Percentiles rank a stretch among this genome's conserved stretches.
Evolutionary conservation across 495 filamentous ascomycete genomes (phyloP).

Genomic region (Aeminium ludgeri): DNA sequence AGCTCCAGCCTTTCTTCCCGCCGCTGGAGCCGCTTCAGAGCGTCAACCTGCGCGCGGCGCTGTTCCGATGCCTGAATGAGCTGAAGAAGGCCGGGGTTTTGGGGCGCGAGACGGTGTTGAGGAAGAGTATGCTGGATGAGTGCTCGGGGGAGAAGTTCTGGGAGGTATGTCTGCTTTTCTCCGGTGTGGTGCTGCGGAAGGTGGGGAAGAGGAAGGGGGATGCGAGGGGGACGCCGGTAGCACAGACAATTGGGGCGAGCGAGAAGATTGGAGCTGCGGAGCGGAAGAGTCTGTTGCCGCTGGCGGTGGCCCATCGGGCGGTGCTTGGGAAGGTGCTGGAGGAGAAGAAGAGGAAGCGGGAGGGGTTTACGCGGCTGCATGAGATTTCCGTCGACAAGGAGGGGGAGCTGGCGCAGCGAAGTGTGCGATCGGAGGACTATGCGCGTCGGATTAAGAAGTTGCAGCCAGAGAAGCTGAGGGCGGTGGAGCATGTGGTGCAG

Average conservation of each 20-base stretch:
- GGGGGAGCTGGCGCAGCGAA: slow-evolving; percentile 27
- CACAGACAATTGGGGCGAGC: slow-evolving; percentile 45
- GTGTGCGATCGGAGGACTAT: slow-evolving; percentile 5
- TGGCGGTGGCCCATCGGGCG: slow-evolving; percentile 56
- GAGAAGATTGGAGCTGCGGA: slow-evolving; percentile 41
- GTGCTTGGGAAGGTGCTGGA: slow-evolving; percentile 37
- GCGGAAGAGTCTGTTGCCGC: slow-evolving; percentile 41
- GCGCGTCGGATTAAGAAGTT: slow-evolving; percentile 23
- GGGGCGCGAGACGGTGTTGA: slow-evolving; percentile 55
- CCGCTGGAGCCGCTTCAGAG: slow-evolving; percentile 75
- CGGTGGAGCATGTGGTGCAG: slow-evolving; percentile 36
- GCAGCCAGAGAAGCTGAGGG: slow-evolving; percentile 25
- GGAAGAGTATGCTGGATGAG: slow-evolving; percentile 85
- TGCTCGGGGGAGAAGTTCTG: slow-evolving; percentile 40
- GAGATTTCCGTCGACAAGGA: slow-evolving; percentile 39
- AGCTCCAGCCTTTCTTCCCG: slow-evolving; percentile 78
- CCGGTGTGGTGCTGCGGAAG: slow-evolving; percentile 61
- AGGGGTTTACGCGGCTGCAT: slow-evolving; percentile 38
- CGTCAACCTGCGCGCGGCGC: slow-evolving; percentile 67
- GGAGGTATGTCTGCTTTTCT: slow-evolving; percentile 64
- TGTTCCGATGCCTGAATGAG: slow-evolving; percentile 62
- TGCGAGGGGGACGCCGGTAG: slow-evolving; percentile 25
- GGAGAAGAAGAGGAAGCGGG: slow-evolving; percentile 38
- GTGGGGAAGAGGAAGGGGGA: slow-evolving; percentile 31
- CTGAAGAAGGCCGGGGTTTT: slow-evolving; percentile 73